Conservation (phyloP, 805 yeast species). For the Metschnikowia anglica region DNA sequence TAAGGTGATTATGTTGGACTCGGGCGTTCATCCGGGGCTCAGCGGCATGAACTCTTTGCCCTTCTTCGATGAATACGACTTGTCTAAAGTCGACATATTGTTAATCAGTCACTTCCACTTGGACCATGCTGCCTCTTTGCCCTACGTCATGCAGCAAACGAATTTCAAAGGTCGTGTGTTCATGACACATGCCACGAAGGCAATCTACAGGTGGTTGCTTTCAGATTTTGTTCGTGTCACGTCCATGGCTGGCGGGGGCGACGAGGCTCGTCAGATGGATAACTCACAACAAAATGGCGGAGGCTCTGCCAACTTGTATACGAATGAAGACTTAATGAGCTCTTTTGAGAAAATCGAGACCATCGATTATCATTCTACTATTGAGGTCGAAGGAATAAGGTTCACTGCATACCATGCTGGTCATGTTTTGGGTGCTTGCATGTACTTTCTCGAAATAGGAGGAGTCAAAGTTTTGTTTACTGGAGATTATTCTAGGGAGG, state of each 20-base stretch:
- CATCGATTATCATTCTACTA: constrained; percentile 91
- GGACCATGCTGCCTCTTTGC: constrained; percentile 97
- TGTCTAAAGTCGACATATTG: constrained; percentile 80
- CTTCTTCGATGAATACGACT: constrained; percentile 91
- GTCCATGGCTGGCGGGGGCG: constrained; percentile 48
- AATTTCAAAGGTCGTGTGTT: constrained; percentile 92
- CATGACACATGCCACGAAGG: constrained; percentile 99
- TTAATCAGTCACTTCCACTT: constrained; percentile 93
- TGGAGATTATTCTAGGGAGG: constrained; percentile 96
- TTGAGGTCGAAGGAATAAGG: constrained; percentile 89
- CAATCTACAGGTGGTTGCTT: constrained; percentile 92
- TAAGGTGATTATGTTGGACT: constrained; percentile 93
- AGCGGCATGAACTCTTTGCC: constrained; percentile 90
- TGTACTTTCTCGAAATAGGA: constrained; percentile 93
- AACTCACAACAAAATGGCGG: constrained; percentile 16
- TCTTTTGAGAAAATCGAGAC: constrained; percentile 92
- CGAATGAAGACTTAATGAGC: constrained; percentile 85
- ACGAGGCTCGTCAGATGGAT: constrained; percentile 25
- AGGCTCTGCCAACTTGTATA: constrained; percentile 57
- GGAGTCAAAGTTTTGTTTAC: constrained; percentile 87
- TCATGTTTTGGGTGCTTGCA: constrained; percentile 98
- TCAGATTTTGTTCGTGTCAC: constrained; percentile 94
- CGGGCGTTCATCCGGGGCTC: constrained; percentile 97
- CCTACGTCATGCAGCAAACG: constrained; percentile 97
- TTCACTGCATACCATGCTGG: constrained; percentile 99